Base-by-base conservation (phyloP, 139 green algal species). In the Chlorella sp. region DNA sequence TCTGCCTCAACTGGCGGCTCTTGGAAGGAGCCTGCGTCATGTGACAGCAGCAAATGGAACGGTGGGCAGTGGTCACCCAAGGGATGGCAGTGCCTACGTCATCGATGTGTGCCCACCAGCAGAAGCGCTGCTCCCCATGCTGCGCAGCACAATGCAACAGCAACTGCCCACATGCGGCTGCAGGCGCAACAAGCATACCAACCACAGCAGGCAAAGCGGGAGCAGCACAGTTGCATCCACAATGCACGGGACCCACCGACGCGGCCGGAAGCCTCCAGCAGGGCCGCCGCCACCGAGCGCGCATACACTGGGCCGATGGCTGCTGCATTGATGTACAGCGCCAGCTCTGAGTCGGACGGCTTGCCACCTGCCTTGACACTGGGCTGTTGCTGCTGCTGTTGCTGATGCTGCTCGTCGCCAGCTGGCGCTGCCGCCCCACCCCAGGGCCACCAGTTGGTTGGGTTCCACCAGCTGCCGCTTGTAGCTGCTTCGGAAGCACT, bases 291-390 rank as follows among this genome's bases (percentile, higher is more conserved):
- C 51, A 93, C 86, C n/a, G 84, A 83, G 34, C 86, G 80, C 0
- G 92, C 92, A 64, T 85, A 92, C 0, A 87, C 78, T 3, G 92
- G 84, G 83, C 90, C 78, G 32, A 95, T 87, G 4, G 86, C 81
- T 25, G 92, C 87, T 20, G 88, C 90, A 71, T 93, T 86, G 7
- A 92, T 84, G 55, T 82, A 90, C 28, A 82, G 64, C 3, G 87
- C 26, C 38, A 90, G 69, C 63, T 90, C 87, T 28, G 87, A 75
- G 56, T 90, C 87, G 20, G 67, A 93, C 80, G 56, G 82, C 81
- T 64, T 28, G 21, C 21, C 80, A 26, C 78, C 38, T 39, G 60
- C 86, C 68, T 70, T 70, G 32, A 30, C 36, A 38, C 25, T 34
- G 69, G 51, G 57, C 76, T 41, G 57, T 36, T 20, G 18, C 69